These are phyloP conservation scores for Colletotrichum sp. DNA, from an alignment of 2,329 filamentous ascomycete genomes.

Conservation along the genomic window DNA sequence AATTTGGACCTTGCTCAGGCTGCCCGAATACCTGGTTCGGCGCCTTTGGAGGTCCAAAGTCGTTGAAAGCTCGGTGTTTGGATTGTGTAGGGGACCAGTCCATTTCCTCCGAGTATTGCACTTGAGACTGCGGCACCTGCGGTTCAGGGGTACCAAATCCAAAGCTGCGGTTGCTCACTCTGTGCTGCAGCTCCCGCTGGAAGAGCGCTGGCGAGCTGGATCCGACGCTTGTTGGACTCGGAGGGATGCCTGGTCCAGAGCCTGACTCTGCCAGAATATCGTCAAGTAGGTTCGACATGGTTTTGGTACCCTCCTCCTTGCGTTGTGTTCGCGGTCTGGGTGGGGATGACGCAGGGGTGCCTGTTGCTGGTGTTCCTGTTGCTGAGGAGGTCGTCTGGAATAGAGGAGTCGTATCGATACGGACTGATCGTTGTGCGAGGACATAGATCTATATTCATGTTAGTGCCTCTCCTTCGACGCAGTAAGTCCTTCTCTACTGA, in stretches of 20 bases:
- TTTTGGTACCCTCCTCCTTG: constrained; percentile 38
- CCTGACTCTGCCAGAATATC: constrained; percentile 42
- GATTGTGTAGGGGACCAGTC: constrained; percentile 72
- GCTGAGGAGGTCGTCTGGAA: constrained; percentile 40
- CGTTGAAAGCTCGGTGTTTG: constrained; percentile 60
- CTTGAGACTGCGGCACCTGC: constrained; percentile 15
- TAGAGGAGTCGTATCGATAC: constrained; percentile 61
- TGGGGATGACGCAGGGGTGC: constrained; percentile 26
- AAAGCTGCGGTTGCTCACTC: constrained; percentile 16
- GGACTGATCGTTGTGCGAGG: constrained; percentile 50
- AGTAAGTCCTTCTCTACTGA: constrained; percentile 39
- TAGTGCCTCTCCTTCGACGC: constrained; percentile 14
- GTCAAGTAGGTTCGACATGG: constrained; percentile 52
- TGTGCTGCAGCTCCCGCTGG: constrained; percentile 4
- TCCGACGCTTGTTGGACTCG: background rate
- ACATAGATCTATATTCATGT: constrained; percentile 45
- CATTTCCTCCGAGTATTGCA: constrained; percentile 65
- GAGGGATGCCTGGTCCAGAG: background rate
- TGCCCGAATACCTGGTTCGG: constrained; percentile 50
- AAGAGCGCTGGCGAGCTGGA: constrained; percentile 25
- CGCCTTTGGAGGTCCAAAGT: constrained; percentile 42
- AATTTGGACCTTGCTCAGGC: constrained; percentile 45
- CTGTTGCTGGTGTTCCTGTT: constrained; percentile 24
- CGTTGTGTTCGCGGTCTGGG: constrained; percentile 16
- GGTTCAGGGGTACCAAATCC: constrained; percentile 22